These are phyloP conservation scores for Penicillium mononematosum DNA, from an alignment of 495 filamentous ascomycete genomes.

Conservation along the genomic window DNA sequence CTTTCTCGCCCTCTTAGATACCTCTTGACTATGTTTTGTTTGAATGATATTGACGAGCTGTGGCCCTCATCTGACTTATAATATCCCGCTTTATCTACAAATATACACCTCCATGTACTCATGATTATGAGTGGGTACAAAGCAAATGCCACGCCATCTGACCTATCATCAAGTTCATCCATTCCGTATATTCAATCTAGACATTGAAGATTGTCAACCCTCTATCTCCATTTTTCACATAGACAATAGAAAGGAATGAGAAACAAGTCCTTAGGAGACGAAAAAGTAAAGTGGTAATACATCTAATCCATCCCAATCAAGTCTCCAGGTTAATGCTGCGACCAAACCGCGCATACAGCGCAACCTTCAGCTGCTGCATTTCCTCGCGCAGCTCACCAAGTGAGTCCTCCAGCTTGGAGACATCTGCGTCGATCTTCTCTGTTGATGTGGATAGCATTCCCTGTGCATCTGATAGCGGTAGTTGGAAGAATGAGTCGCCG, in stretches of 20 bases:
- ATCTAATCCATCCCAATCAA: constrained; percentile 32
- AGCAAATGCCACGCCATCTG: not conserved
- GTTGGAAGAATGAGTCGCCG: constrained; percentile 88
- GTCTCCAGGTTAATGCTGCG: constrained; percentile 94
- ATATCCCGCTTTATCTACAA: not conserved
- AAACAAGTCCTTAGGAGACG: not conserved
- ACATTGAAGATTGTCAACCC: not conserved
- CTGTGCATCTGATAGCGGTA: constrained; percentile 81
- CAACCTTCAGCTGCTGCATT: constrained; percentile 83
- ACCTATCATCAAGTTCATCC: constrained; percentile 1
- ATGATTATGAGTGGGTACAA: not conserved
- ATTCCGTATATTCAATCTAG: not conserved
- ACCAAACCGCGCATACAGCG: constrained; percentile 91
- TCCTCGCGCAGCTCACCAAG: constrained; percentile 73
- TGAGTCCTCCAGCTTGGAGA: constrained; percentile 72
- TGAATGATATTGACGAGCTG: constrained; percentile 30
- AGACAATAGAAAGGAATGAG: constrained; percentile 5
- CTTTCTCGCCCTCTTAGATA: constrained; percentile 28
- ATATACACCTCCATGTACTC: not conserved
- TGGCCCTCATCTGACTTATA: constrained; percentile 6
- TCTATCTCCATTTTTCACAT: not conserved
- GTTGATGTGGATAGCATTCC: constrained; percentile 71
- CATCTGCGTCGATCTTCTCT: constrained; percentile 70
- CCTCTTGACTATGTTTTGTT: constrained; percentile 23
- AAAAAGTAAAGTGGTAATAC: constrained; percentile 1